Percentiles rank a stretch among this genome's conserved stretches.
These are phyloP conservation scores for Spathaspora jeffriesii DNA, from an alignment of 1,139 yeast genomes.

Conservation along the genomic window DNA sequence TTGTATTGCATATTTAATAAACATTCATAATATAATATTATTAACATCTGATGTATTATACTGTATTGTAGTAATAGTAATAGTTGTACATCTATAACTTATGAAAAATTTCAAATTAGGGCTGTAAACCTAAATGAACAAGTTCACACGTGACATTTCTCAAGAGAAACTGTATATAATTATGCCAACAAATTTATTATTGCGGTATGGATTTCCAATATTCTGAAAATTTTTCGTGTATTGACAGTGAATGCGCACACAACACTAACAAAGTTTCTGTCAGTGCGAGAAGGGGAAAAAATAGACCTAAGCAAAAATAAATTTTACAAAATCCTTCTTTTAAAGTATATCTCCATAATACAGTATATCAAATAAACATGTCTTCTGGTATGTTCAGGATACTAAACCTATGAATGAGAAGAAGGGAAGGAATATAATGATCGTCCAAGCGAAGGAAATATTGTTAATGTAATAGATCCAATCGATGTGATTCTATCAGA, in stretches of 20 bases:
- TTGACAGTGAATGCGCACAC: background rate
- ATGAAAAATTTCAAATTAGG: slow-evolving; percentile 4
- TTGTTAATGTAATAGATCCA: background rate
- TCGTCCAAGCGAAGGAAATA: background rate
- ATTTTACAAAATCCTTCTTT: slow-evolving; percentile 9
- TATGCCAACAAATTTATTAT: background rate
- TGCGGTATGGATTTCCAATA: slow-evolving; percentile 5
- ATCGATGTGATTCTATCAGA: background rate
- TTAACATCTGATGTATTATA: too few relatives aligned
- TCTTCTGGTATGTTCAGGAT: slow-evolving; percentile 31
- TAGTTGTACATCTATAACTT: background rate
- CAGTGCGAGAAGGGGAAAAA: background rate
- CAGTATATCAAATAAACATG: slow-evolving; percentile 19
- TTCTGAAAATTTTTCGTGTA: slow-evolving; percentile 1
- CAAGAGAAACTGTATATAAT: slow-evolving; percentile 1
- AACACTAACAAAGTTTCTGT: background rate
- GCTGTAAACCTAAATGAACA: slow-evolving; percentile 5
- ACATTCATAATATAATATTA: slow-evolving; percentile 4
- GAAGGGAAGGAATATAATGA: background rate
- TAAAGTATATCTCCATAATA: slow-evolving; percentile 4
- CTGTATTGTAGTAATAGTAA: too few relatives aligned
- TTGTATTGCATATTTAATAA: slow-evolving; percentile 8
- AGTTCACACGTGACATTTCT: slow-evolving; percentile 4
- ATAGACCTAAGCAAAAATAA: slow-evolving; percentile 14
- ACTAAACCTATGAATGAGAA: background rate